Percentiles rank a stretch among this genome's conserved stretches.
phyloP scores from a whole-genome alignment of 768 basidiomycete genomes.

The Calocybe indica region DNA sequence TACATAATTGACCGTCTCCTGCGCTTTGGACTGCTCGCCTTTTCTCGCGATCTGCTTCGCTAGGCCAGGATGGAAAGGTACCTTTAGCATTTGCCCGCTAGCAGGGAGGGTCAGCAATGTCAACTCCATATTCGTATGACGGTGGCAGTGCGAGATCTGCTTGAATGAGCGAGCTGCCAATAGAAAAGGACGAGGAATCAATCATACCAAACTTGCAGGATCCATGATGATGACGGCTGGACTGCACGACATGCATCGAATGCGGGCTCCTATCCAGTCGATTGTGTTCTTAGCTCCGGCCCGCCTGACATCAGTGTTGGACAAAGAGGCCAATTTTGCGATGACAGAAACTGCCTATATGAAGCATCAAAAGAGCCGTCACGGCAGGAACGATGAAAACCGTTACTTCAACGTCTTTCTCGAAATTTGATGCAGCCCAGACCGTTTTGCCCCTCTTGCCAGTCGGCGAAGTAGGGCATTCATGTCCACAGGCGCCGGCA shows the following conservation, averaged over 20 bases:
- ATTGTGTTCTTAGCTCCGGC: constrained; percentile 14
- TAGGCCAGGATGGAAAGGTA: constrained; percentile 13
- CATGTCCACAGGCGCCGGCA: constrained; percentile 51
- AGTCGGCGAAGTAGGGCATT: constrained; percentile 35
- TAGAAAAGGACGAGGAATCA: background rate
- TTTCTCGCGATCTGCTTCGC: constrained; percentile 13
- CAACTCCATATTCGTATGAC: constrained; percentile 51
- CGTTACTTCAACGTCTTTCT: constrained; percentile 52
- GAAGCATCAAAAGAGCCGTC: background rate
- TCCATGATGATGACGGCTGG: constrained; percentile 40
- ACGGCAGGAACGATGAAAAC: background rate
- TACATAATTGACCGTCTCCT: constrained; percentile 34
- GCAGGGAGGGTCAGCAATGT: constrained; percentile 11
- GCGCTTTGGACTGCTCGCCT: constrained; percentile 11
- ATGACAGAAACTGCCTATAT: constrained; percentile 43
- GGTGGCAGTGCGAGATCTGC: constrained; percentile 59
- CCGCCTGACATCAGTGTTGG: constrained; percentile 21
- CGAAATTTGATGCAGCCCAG: constrained; percentile 50
- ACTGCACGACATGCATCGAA: constrained; percentile 47
- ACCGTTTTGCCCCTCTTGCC: constrained; percentile 16
- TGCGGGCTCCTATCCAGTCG: constrained; percentile 7
- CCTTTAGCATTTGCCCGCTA: too few species aligned
- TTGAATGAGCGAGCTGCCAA: background rate
- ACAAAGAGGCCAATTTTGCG: constrained; percentile 27
- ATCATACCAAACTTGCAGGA: constrained; percentile 39